Conservation (phyloP, 805 yeast species). For the Alloascoidea hylecoeti region DNA sequence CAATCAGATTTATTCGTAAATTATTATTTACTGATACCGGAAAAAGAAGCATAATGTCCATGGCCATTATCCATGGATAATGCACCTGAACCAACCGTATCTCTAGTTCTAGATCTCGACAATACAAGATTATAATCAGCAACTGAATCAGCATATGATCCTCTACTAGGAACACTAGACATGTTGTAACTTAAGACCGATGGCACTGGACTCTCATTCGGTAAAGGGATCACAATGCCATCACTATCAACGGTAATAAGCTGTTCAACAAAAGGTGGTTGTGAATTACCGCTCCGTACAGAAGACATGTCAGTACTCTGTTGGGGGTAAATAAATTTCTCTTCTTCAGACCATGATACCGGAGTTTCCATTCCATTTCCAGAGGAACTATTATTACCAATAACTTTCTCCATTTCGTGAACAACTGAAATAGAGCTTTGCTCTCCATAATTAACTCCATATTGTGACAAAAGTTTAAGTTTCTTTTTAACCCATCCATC, state of each 20-base stretch:
- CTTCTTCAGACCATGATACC: neutral
- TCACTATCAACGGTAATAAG: neutral
- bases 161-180: no score
- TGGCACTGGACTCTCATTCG: neutral
- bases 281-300: neutral
- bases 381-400: neutral
- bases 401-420: constrained; percentile 31
- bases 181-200: no score
- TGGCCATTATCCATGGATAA: no score
- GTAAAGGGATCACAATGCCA: neutral
- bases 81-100: no score
- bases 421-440: constrained; percentile 41
- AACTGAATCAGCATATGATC: no score
- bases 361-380: neutral
- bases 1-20: no score
- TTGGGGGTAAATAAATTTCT: neutral
- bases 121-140: no score
- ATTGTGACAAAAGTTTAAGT: constrained; percentile 12
- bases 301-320: neutral
- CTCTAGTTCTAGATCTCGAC: no score
- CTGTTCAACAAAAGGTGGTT: neutral
- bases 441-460: constrained; percentile 47
- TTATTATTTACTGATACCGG: no score
- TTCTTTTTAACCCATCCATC: constrained; percentile 36
- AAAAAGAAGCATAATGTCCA: no score